A percentile compares a stretch with the other conserved stretches of the same genome.
phyloP scores from a whole-genome alignment of 257 asterid genomes.

The Fraxinus pennsylvanica region DNA sequence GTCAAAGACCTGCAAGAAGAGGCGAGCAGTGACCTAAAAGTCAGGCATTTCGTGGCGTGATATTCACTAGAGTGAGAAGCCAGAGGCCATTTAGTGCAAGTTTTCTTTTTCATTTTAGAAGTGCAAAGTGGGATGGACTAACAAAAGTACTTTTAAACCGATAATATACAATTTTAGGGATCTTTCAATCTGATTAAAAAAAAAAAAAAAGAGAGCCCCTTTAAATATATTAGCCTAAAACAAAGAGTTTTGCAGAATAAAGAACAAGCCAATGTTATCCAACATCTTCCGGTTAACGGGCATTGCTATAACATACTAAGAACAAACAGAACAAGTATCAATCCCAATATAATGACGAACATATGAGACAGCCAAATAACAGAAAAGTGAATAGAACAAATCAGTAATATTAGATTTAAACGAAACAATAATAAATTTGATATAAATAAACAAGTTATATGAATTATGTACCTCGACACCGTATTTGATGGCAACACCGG shows the following conservation, averaged over 20 bases:
- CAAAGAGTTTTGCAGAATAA: not conserved
- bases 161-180: not conserved
- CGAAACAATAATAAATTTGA: not conserved
- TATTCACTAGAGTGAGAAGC: not conserved
- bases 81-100: not conserved
- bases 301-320: not conserved
- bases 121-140: not conserved
- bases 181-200: not conserved
- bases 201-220: not conserved
- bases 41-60: not conserved
- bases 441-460: no score
- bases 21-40: not conserved
- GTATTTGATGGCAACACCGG: slow-evolving; percentile 87
- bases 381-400: not conserved
- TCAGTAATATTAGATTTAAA: not conserved
- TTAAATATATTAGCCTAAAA: not conserved
- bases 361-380: not conserved
- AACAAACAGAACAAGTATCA: not conserved
- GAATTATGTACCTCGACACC: slow-evolving; percentile 71
- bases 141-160: not conserved
- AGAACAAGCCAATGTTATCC: not conserved
- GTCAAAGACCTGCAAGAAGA: not conserved
- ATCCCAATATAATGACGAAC: not conserved
- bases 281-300: not conserved
- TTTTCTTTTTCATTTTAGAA: not conserved